Evolutionary conservation across 306 rosid genomes (phyloP).

Genomic region (Senna tora): DNA sequence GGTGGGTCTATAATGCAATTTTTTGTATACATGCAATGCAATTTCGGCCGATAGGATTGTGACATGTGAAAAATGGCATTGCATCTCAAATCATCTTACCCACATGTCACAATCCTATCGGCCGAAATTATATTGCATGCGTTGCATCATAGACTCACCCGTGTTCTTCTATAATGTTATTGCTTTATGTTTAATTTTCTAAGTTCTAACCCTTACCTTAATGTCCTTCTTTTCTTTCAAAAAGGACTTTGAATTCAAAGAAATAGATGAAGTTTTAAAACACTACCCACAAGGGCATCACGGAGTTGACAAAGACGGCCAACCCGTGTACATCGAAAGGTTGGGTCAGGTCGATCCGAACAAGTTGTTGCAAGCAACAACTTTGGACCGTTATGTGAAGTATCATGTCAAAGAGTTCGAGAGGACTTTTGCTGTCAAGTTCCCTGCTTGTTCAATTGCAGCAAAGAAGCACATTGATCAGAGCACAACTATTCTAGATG

Average conservation of each 20-base stretch:
- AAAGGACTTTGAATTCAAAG: conserved; percentile 88
- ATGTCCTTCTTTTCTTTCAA: conserved; percentile 23
- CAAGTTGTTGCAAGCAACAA: conserved; percentile 86
- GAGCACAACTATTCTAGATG: conserved; percentile 96
- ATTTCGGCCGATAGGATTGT: no score
- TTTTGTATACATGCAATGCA: no score
- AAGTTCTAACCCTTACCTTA: conserved; percentile 39
- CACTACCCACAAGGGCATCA: conserved; percentile 98
- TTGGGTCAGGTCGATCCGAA: conserved; percentile 81
- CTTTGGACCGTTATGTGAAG: conserved; percentile 85
- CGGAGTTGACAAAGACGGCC: conserved; percentile 90
- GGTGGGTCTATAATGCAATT: no score
- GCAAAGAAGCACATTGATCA: conserved; percentile 94
- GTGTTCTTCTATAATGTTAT: no score
- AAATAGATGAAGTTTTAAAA: conserved; percentile 71
- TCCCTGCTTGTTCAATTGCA: conserved; percentile 90
- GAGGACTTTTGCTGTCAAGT: conserved; percentile 78
- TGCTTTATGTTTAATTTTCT: no score
- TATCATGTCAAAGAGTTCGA: conserved; percentile 89
- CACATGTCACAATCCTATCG: no score
- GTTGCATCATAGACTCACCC: no score
- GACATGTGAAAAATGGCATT: no score
- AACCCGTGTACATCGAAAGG: conserved; percentile 86
- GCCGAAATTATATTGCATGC: no score
- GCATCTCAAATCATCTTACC: no score